Evolutionary conservation across 768 basidiomycete genomes (phyloP).

Genomic region (Leucosporidium scottii): DNA sequence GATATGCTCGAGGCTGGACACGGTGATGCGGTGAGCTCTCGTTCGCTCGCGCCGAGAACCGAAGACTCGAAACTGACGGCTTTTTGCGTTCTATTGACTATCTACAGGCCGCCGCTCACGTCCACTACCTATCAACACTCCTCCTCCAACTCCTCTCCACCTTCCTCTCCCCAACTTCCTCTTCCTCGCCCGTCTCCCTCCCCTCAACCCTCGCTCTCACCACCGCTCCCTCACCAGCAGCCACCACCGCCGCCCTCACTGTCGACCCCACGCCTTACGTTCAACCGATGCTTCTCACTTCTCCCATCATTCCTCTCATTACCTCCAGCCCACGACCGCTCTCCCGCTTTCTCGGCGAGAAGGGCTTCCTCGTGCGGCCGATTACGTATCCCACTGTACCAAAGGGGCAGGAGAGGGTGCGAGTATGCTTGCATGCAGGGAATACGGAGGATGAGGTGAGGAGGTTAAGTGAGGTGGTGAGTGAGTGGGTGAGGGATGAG

Average conservation of each 20-base stretch:
- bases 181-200: slow-evolving; percentile 41
- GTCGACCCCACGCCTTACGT: neutral
- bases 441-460: slow-evolving; percentile 62
- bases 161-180: slow-evolving; percentile 37
- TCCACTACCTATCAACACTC: slow-evolving; percentile 24
- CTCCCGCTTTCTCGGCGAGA: slow-evolving; percentile 54
- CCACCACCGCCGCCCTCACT: slow-evolving; percentile 63
- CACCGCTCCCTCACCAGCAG: slow-evolving; percentile 35
- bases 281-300: slow-evolving; percentile 38
- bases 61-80: neutral
- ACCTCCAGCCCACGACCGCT: slow-evolving; percentile 70
- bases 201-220: slow-evolving; percentile 40
- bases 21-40: slow-evolving; percentile 41
- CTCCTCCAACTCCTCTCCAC: slow-evolving; percentile 30
- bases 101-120: slow-evolving; percentile 10
- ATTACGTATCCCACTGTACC: slow-evolving; percentile 72
- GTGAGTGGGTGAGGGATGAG: slow-evolving; percentile 36
- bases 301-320: slow-evolving; percentile 80
- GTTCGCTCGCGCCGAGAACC: too few relatives aligned
- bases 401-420: slow-evolving; percentile 70
- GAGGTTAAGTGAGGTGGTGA: slow-evolving; percentile 50
- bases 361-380: slow-evolving; percentile 43
- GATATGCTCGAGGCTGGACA: slow-evolving; percentile 67
- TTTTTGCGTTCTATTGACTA: neutral
- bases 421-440: slow-evolving; percentile 79